Evolutionary conservation across 441 rosid genomes (phyloP).

Genomic region (Aleurites moluccanus): DNA sequence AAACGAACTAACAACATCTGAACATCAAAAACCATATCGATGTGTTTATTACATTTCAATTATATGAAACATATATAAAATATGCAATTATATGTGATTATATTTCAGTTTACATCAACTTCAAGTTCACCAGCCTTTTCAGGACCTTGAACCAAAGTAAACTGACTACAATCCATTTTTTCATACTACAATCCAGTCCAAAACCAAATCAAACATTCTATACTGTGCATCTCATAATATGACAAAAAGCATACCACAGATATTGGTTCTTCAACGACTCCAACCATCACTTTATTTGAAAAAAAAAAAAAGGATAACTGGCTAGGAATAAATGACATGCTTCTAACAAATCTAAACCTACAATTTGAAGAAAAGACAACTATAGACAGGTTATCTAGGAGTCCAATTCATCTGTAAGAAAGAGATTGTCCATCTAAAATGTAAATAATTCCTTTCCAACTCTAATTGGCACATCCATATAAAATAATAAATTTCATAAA

Average conservation of each 20-base stretch:
- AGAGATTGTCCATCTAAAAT: too few relatives aligned
- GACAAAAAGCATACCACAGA: not conserved
- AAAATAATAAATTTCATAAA: not conserved
- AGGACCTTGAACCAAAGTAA: not conserved
- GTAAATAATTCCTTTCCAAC: too few relatives aligned
- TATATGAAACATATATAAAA: not conserved
- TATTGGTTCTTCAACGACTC: not conserved
- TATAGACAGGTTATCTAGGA: too few relatives aligned
- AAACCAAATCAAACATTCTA: not conserved
- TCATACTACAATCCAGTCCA: not conserved
- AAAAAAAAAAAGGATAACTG: not conserved
- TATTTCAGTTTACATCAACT: not conserved
- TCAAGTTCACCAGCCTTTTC: not conserved
- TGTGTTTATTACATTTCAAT: not conserved
- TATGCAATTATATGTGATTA: too few relatives aligned
- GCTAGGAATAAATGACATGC: not conserved
- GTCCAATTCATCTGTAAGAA: too few relatives aligned
- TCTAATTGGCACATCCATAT: too few relatives aligned
- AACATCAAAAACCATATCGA: not conserved
- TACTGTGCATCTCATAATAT: not conserved
- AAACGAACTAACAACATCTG: too few relatives aligned
- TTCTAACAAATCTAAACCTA: not conserved
- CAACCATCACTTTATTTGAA: not conserved
- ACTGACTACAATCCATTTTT: not conserved
- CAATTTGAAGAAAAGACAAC: too few relatives aligned